Evolutionary conservation across 352 stramenopile species (phyloP).

Genomic region (Pythium plurisporium): DNA sequence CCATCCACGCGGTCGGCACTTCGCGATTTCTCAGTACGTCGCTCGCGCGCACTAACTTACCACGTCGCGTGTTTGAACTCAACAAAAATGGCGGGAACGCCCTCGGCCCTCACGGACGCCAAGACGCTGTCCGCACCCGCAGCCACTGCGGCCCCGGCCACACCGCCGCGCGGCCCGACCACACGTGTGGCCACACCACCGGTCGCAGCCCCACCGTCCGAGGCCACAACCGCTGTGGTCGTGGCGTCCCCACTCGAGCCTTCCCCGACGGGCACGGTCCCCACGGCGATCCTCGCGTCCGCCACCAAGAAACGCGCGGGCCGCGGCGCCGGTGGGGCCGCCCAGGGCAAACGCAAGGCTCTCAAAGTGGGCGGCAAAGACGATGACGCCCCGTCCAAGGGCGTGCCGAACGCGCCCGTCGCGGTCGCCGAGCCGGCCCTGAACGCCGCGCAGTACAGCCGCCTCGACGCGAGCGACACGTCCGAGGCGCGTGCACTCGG

Average conservation of each 20-base stretch:
- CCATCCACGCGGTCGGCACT: not conserved
- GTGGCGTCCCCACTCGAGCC: no score
- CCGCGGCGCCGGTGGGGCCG: conserved; percentile 9
- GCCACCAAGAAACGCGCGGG: conserved; percentile 14
- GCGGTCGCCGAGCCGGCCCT: not conserved
- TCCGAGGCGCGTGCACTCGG: conserved; percentile 41
- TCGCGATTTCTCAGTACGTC: conserved; percentile 23
- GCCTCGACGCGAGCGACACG: conserved; percentile 57
- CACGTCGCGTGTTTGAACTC: not conserved
- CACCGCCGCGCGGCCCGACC: no score
- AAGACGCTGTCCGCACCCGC: no score
- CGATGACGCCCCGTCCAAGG: conserved; percentile 10
- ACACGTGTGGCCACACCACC: not conserved
- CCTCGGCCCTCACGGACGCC: no score
- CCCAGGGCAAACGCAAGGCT: conserved; percentile 12
- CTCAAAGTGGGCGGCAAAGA: conserved; percentile 5
- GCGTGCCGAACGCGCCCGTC: conserved; percentile 17
- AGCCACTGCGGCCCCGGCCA: not conserved
- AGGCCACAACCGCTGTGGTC: no score
- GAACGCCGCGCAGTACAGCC: conserved; percentile 39
- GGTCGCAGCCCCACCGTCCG: not conserved
- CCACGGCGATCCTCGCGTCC: conserved; percentile 7
- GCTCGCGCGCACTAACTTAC: conserved; percentile 6
- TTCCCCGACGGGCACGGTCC: not conserved
- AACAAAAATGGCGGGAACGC: conserved; percentile 30